phyloP scores from a whole-genome alignment of 352 stramenopile genomes.

The Phytophthora macrochlamydospora region DNA sequence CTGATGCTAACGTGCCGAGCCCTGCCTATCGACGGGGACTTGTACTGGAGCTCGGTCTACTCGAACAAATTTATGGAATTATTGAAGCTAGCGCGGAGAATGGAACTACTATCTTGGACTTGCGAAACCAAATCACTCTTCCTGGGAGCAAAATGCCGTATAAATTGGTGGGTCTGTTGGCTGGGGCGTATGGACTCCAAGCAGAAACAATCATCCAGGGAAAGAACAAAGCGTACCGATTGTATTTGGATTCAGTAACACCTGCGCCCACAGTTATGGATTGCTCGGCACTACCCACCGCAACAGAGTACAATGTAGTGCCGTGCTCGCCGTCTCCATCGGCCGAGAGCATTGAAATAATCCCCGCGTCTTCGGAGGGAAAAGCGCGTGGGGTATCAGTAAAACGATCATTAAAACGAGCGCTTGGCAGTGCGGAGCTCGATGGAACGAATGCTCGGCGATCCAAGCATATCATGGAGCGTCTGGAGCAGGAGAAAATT shows the following conservation, averaged over 20 bases:
- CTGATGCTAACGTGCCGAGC: constrained; percentile 12
- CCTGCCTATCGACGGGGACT: constrained; percentile 41
- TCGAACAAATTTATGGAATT: constrained; percentile 72
- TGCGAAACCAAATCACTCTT: constrained; percentile 73
- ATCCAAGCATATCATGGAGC: constrained; percentile 64
- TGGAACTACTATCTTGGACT: constrained; percentile 75
- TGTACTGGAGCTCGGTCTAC: constrained; percentile 63
- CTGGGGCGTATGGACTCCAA: constrained; percentile 71
- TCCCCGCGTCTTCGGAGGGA: constrained; percentile 1
- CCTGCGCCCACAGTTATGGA: constrained; percentile 14
- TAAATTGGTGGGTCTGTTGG: constrained; percentile 72
- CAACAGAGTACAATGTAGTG: constrained; percentile 1
- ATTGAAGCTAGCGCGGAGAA: constrained; percentile 72
- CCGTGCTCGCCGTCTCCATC: constrained; percentile 2
- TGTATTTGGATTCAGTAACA: constrained; percentile 54
- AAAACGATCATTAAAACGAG: constrained; percentile 59
- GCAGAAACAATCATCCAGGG: constrained; percentile 78
- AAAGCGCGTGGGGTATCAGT: constrained; percentile 36
- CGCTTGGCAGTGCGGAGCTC: constrained; percentile 58
- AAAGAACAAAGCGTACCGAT: constrained; percentile 82
- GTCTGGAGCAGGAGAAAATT: constrained; percentile 70
- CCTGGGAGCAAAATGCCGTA: constrained; percentile 82
- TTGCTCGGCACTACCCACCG: neutral
- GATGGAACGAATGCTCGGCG: constrained; percentile 65
- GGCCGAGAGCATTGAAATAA: constrained; percentile 10